These are phyloP conservation scores for Hyaloscypha bicolor DNA, from an alignment of 495 filamentous ascomycete genomes.

Conservation along the genomic window DNA sequence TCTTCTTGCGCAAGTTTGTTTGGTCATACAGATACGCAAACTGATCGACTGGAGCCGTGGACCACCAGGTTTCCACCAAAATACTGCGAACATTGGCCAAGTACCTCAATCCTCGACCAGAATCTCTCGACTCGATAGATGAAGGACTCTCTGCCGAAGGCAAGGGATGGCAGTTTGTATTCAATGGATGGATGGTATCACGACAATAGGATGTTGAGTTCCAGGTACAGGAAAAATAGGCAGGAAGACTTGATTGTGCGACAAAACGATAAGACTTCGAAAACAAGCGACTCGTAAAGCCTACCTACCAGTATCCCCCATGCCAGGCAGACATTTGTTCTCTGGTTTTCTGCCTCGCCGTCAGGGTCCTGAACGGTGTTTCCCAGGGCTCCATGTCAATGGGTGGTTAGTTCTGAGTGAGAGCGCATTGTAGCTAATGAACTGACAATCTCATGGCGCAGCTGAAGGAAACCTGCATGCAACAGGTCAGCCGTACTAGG, in stretches of 20 bases:
- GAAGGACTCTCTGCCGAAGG: neutral
- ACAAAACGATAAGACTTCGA: neutral
- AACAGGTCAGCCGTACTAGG: neutral
- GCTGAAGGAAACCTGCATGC: conserved; percentile 8
- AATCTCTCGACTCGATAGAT: neutral
- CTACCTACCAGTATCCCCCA: neutral
- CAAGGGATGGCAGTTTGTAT: neutral
- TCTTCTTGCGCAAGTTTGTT: neutral
- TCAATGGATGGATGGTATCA: neutral
- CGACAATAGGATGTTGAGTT: neutral
- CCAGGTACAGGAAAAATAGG: neutral
- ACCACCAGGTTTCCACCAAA: neutral
- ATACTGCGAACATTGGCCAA: conserved; percentile 1
- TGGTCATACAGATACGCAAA: neutral
- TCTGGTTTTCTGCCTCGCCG: neutral
- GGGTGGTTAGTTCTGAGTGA: neutral
- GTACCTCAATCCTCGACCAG: too few species aligned
- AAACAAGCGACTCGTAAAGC: too few species aligned
- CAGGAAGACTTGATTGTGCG: neutral
- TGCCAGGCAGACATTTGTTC: neutral
- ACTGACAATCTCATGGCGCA: neutral
- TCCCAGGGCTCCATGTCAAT: neutral
- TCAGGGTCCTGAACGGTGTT: neutral
- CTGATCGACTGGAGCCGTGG: neutral
- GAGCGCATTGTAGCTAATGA: neutral